Conservation (phyloP, 805 yeast species). For the Henningerozyma blattae region DNA sequence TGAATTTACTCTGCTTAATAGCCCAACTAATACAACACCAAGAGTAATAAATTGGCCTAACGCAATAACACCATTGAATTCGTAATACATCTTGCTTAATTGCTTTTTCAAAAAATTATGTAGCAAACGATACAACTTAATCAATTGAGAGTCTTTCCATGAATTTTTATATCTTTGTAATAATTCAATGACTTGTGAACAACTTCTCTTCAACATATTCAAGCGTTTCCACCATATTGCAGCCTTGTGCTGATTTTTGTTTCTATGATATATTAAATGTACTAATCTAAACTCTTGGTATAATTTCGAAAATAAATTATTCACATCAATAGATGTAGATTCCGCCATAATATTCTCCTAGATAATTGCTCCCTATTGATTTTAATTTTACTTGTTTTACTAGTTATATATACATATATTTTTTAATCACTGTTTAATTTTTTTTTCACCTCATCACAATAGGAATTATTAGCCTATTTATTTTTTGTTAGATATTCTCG, state of each 20-base stretch:
- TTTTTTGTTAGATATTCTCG: too few relatives aligned
- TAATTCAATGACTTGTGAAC: conserved; percentile 6
- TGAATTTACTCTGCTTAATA: conserved; percentile 33
- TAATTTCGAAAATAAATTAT: conserved; percentile 8
- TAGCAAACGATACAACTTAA: conserved; percentile 6
- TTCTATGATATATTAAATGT: conserved; percentile 56
- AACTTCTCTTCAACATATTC: conserved; percentile 48
- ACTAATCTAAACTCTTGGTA: conserved; percentile 44
- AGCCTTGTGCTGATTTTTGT: conserved; percentile 62
- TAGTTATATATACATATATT: too few relatives aligned
- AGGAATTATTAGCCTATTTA: too few relatives aligned
- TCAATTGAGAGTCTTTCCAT: conserved; percentile 5
- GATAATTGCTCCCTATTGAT: too few relatives aligned
- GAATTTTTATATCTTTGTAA: conserved; percentile 1
- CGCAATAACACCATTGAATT: conserved; percentile 55
- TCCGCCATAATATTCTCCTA: too few relatives aligned
- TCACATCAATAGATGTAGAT: too few relatives aligned
- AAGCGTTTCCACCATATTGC: conserved; percentile 71
- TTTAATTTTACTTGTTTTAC: too few relatives aligned
- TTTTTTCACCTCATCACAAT: too few relatives aligned
- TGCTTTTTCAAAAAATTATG: conserved; percentile 24
- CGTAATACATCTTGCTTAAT: conserved; percentile 41
- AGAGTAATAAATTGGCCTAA: conserved; percentile 67
- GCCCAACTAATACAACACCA: conserved; percentile 58
- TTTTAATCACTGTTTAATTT: too few relatives aligned